Conservation (phyloP, 495 filamentous ascomycete genomes). For the Lepidopterella palustris region DNA sequence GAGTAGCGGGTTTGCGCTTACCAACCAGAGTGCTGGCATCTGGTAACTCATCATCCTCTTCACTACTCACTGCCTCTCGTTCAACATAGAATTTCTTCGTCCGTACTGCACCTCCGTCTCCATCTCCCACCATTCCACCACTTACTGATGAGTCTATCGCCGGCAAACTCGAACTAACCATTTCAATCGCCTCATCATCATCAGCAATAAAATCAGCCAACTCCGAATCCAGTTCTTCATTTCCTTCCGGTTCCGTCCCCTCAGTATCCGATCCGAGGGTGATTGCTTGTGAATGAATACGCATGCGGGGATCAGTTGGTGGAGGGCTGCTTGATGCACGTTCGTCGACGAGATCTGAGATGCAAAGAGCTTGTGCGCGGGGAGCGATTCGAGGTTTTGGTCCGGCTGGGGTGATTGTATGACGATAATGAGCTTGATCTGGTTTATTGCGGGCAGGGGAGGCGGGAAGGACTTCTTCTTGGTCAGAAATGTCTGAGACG, state of each 20-base stretch:
- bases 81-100: background rate
- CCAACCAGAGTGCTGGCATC: background rate
- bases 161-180: background rate
- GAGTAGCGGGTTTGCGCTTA: background rate
- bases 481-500: background rate
- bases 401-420: constrained; percentile 6
- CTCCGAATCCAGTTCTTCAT: constrained; percentile 1
- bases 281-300: constrained; percentile 19
- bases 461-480: background rate
- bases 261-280: constrained; percentile 20
- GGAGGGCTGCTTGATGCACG: constrained; percentile 19
- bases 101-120: background rate
- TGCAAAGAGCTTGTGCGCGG: constrained; percentile 6
- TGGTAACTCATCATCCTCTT: constrained; percentile 4
- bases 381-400: background rate
- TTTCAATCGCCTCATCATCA: background rate
- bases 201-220: background rate
- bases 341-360: constrained; percentile 17
- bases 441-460: background rate
- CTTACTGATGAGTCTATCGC: background rate
- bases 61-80: background rate
- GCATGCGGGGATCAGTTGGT: constrained; percentile 25
- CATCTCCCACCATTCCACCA: background rate
- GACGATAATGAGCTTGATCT: constrained; percentile 2
- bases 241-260: background rate